A percentile compares a stretch with the other conserved stretches of the same genome.
Conservation (phyloP, 306 rosid genomes). For the Vicia sativa region DNA sequence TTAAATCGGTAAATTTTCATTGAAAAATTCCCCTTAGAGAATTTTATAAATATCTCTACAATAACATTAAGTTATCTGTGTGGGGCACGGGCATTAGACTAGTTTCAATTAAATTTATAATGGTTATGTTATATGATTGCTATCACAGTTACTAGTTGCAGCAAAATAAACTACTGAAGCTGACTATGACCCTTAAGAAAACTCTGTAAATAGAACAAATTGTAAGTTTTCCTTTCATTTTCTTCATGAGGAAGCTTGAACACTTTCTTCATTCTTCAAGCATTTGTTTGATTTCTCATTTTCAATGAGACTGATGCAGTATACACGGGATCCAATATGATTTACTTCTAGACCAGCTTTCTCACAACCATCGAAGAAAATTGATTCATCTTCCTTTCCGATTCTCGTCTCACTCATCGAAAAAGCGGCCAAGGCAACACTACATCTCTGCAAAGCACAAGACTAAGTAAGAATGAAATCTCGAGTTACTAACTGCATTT, state of each 20-base stretch:
- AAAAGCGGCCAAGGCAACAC: slow-evolving; percentile 64
- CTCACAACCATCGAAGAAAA: slow-evolving; percentile 80
- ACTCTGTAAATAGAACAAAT: background rate
- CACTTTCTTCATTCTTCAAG: slow-evolving; percentile 12
- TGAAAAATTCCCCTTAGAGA: too few relatives aligned
- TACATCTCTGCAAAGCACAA: slow-evolving; percentile 36
- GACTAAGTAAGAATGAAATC: slow-evolving; percentile 9
- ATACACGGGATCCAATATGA: slow-evolving; percentile 58
- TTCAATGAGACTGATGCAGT: slow-evolving; percentile 36
- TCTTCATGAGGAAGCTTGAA: slow-evolving; percentile 4
- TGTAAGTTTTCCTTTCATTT: slow-evolving; percentile 1
- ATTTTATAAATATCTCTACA: too few relatives aligned
- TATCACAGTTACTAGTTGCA: background rate
- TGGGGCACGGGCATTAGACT: too few relatives aligned
- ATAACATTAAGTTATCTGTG: too few relatives aligned
- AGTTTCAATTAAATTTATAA: too few relatives aligned
- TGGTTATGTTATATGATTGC: too few relatives aligned
- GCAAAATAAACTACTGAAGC: background rate
- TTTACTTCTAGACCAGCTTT: slow-evolving; percentile 69
- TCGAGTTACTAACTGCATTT: slow-evolving; percentile 15
- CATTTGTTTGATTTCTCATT: slow-evolving; percentile 16
- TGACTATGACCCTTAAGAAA: background rate
- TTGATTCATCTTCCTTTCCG: slow-evolving; percentile 82
- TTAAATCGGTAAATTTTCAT: too few relatives aligned
- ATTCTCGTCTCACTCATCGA: slow-evolving; percentile 94